Percentiles rank a stretch among this genome's conserved stretches.
Evolutionary conservation across 306 rosid species (phyloP).

Genomic region (Cyclanthera cordifolia): DNA sequence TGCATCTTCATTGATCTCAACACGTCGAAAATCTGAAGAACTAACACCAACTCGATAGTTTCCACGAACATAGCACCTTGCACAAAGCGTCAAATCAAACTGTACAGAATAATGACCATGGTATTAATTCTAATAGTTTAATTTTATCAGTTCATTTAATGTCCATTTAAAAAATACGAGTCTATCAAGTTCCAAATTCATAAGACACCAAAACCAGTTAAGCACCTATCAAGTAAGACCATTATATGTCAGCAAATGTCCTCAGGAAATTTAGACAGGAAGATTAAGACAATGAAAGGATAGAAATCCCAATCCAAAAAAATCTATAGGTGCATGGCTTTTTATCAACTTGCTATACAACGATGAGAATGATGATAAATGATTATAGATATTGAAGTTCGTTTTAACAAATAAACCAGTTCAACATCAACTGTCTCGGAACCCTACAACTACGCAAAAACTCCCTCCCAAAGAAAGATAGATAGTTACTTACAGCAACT

Average conservation of each 20-base stretch:
- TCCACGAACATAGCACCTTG: constrained; percentile 91
- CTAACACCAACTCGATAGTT: constrained; percentile 70
- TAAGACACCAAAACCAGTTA: neutral
- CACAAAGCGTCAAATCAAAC: constrained; percentile 83
- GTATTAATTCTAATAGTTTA: neutral
- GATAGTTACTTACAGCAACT: neutral
- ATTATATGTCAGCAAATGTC: neutral
- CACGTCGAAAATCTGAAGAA: constrained; percentile 78
- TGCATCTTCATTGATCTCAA: constrained; percentile 69
- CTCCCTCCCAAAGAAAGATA: neutral
- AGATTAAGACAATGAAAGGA: neutral
- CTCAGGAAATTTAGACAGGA: neutral
- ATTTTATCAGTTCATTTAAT: neutral
- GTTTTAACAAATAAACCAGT: neutral
- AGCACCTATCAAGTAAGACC: neutral
- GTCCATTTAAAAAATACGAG: neutral
- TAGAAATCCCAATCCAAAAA: neutral
- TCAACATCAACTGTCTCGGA: neutral
- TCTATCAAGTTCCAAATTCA: constrained; percentile 2
- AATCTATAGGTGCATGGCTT: neutral
- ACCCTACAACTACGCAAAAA: neutral
- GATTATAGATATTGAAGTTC: neutral
- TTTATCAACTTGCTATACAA: neutral
- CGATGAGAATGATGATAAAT: neutral
- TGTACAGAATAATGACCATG: constrained; percentile 13